Conservation (phyloP, 768 basidiomycete species). For the Auricularia sp. region DNA sequence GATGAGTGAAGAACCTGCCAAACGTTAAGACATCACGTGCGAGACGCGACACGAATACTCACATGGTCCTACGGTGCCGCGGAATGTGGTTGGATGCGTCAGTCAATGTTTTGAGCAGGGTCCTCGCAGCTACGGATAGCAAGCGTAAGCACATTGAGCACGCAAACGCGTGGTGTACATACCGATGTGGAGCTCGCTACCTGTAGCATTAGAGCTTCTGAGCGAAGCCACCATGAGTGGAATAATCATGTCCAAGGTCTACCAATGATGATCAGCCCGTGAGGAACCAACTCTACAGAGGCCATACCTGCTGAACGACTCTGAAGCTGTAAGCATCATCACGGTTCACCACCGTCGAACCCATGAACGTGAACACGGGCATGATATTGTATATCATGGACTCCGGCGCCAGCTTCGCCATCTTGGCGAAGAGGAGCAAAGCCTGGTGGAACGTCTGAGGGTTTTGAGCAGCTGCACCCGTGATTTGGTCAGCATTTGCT, state of each 20-base stretch:
- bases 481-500: constrained; percentile 1
- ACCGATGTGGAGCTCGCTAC: constrained; percentile 54
- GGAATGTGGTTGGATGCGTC: constrained; percentile 90
- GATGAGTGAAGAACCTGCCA: constrained; percentile 76
- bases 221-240: constrained; percentile 85
- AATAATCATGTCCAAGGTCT: constrained; percentile 91
- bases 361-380: constrained; percentile 99
- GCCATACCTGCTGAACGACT: constrained; percentile 78
- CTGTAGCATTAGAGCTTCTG: constrained; percentile 41
- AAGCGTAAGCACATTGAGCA: neutral
- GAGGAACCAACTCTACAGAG: neutral
- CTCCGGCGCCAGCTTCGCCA: constrained; percentile 79
- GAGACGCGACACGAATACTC: constrained; percentile 15
- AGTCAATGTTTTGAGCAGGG: constrained; percentile 85
- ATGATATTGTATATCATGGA: constrained; percentile 90
- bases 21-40: constrained; percentile 6
- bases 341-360: constrained; percentile 92
- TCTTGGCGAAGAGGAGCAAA: constrained; percentile 71
- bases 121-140: constrained; percentile 36
- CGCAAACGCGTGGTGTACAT: neutral
- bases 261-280: neutral
- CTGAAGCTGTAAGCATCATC: constrained; percentile 94
- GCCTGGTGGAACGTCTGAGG: constrained; percentile 95
- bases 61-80: constrained; percentile 86
- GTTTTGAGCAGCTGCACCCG: constrained; percentile 61